These are phyloP conservation scores for Sclerotinia spermophila DNA, from an alignment of 2,329 filamentous ascomycete species.

Conservation along the genomic window DNA sequence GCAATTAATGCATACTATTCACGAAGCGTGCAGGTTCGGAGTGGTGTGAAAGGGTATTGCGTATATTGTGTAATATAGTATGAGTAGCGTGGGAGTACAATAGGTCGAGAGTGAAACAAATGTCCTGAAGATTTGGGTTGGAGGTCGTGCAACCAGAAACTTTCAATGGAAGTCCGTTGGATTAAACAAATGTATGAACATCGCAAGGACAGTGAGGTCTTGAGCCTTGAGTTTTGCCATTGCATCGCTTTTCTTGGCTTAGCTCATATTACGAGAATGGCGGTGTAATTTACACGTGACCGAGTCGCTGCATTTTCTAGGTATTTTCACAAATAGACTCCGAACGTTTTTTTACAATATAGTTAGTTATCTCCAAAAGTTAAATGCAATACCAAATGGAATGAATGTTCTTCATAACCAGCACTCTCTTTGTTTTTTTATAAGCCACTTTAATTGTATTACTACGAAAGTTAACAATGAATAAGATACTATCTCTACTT, in stretches of 20 bases:
- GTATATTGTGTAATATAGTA: background rate
- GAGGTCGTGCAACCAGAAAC: background rate
- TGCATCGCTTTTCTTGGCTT: background rate
- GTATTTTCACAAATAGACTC: background rate
- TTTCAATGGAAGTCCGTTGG: background rate
- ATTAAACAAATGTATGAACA: background rate
- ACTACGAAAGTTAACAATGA: background rate
- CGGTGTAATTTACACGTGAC: background rate
- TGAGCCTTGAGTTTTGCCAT: conserved; percentile 8
- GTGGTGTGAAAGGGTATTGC: background rate
- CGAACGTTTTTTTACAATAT: background rate
- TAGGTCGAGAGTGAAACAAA: background rate
- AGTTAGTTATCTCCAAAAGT: background rate
- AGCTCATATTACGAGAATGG: background rate
- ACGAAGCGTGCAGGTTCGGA: background rate
- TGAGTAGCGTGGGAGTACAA: background rate
- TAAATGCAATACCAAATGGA: background rate
- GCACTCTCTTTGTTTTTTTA: background rate
- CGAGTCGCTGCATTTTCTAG: background rate
- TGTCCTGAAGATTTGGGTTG: background rate
- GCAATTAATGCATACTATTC: conserved; percentile 4
- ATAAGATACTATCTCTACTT: background rate
- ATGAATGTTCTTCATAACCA: background rate
- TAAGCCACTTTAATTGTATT: background rate
- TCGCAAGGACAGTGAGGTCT: background rate